Evolutionary conservation across 805 yeast genomes (phyloP).

Genomic region (Cyberlindnera amylophila): DNA sequence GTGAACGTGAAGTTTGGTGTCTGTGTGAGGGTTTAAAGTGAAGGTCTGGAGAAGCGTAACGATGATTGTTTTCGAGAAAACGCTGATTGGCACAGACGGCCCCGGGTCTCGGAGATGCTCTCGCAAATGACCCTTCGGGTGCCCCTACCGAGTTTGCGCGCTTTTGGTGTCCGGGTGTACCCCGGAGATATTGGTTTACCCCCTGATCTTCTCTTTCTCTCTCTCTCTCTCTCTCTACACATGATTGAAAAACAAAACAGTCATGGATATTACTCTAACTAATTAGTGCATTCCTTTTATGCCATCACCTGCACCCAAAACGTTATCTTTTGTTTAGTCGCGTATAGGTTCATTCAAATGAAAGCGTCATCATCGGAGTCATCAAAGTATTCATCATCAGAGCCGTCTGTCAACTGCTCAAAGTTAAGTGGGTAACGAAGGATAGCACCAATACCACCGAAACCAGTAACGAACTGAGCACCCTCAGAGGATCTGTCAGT

Average conservation of each 20-base stretch:
- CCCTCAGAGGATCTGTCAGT: constrained; percentile 97
- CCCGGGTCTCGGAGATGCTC: constrained; percentile 15
- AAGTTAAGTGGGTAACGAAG: constrained; percentile 95
- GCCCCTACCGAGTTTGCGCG: constrained; percentile 1
- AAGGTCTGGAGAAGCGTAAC: constrained; percentile 11
- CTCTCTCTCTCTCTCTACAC: no score
- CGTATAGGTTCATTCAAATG: constrained; percentile 7
- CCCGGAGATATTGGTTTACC: no score
- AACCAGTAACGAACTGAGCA: constrained; percentile 96
- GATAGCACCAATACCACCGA: constrained; percentile 98
- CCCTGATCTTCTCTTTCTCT: no score
- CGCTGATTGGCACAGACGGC: constrained; percentile 16
- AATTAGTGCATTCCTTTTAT: not conserved
- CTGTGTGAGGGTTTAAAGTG: not conserved
- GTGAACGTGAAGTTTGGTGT: no score
- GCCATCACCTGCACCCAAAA: not conserved
- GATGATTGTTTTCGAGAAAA: constrained; percentile 14
- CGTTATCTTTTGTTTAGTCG: not conserved
- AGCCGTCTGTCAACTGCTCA: constrained; percentile 90
- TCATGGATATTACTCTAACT: not conserved
- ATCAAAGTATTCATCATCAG: constrained; percentile 83
- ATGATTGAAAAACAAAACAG: no score
- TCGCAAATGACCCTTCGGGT: constrained; percentile 2
- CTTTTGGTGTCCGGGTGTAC: not conserved
- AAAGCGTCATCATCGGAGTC: constrained; percentile 38